Evolutionary conservation across 441 rosid species (phyloP).

Genomic region (Rhodomyrtus psidioides): DNA sequence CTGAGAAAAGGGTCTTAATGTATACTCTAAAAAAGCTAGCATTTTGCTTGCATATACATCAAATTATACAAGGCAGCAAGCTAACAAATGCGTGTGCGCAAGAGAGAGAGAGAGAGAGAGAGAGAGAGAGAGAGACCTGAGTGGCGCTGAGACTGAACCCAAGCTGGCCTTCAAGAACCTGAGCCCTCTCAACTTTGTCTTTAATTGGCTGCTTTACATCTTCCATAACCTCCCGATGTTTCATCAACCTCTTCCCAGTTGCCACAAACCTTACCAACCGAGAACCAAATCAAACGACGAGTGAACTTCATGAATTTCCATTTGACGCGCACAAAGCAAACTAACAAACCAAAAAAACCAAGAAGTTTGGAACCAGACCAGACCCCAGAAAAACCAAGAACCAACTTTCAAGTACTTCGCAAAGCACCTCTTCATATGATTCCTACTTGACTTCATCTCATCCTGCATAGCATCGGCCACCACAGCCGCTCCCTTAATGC

Average conservation of each 20-base stretch:
- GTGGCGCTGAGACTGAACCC: slow-evolving; percentile 68
- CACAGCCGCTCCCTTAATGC: slow-evolving; percentile 22
- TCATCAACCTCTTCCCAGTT: slow-evolving; percentile 60
- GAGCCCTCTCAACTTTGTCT: slow-evolving; percentile 42
- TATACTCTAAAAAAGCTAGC: too few relatives aligned
- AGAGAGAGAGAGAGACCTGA: slow-evolving; percentile 24
- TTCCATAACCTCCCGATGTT: slow-evolving; percentile 47
- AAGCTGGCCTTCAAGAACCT: slow-evolving; percentile 59
- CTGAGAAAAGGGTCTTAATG: too few relatives aligned
- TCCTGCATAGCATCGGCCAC: slow-evolving; percentile 34
- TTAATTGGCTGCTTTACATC: slow-evolving; percentile 51
- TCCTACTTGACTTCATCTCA: slow-evolving; percentile 31
- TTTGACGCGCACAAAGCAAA: neutral
- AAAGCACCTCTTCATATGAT: slow-evolving; percentile 34
- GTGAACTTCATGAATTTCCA: neutral
- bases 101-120: too few relatives aligned
- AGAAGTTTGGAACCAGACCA: neutral
- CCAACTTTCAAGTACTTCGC: slow-evolving; percentile 10
- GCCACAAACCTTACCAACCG: slow-evolving; percentile 32
- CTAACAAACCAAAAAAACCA: neutral
- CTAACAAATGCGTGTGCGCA: neutral
- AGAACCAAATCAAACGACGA: neutral
- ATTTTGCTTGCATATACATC: too few relatives aligned
- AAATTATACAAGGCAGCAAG: too few relatives aligned
- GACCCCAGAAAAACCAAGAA: neutral